A percentile compares a stretch with the other conserved stretches of the same genome.
phyloP scores from a whole-genome alignment of 768 basidiomycete genomes.

The Pholiota molesta region DNA sequence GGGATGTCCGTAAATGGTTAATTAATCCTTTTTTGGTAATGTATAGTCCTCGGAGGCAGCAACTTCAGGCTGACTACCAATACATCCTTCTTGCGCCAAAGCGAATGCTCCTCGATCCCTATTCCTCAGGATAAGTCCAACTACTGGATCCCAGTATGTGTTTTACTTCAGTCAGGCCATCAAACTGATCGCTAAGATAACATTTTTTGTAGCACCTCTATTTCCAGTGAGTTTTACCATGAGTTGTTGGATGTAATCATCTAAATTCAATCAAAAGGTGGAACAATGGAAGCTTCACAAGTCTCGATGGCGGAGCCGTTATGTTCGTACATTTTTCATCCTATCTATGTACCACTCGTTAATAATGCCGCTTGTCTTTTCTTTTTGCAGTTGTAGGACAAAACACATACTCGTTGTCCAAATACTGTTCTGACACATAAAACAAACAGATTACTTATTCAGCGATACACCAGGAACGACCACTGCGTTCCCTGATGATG shows the following conservation, averaged over 20 bases:
- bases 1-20: conserved; percentile 6
- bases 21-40: background rate
- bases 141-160: conserved; percentile 52
- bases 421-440: background rate
- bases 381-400: conserved; percentile 31
- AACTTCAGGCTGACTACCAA: conserved; percentile 47
- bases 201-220: conserved; percentile 43
- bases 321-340: conserved; percentile 34
- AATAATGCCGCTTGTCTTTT: conserved; percentile 6
- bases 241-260: background rate
- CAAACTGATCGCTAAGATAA: conserved; percentile 5
- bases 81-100: conserved; percentile 45
- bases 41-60: conserved; percentile 52
- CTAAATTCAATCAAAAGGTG: conserved; percentile 32
- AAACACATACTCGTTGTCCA: background rate
- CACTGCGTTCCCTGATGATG: conserved; percentile 58
- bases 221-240: conserved; percentile 42
- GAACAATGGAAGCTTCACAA: conserved; percentile 50
- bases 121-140: conserved; percentile 56
- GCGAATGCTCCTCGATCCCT: conserved; percentile 55
- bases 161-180: background rate
- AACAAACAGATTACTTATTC: conserved; percentile 53
- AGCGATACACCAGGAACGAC: conserved; percentile 47
- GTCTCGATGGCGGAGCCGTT: conserved; percentile 45
- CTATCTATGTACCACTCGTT: background rate